Percentiles rank a stretch among this genome's conserved stretches.
Conservation (phyloP, 2,329 filamentous ascomycete genomes). For the Verticillium albo-atrum region DNA sequence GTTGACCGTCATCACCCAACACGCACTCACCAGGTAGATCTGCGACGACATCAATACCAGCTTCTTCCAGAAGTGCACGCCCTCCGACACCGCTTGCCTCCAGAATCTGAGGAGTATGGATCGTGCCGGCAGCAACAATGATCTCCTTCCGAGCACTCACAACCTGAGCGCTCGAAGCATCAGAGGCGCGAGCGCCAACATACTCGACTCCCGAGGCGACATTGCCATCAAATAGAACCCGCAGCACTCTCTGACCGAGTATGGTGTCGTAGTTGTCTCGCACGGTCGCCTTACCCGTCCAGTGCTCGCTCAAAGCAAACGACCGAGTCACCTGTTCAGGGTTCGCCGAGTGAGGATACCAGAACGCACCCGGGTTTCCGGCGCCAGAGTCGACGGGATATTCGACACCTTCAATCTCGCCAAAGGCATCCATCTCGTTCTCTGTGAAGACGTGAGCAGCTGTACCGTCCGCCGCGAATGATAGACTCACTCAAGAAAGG, state of each 20-base stretch:
- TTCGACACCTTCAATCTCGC: conserved; percentile 16
- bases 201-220: conserved; percentile 18
- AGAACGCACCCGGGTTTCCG: conserved; percentile 23
- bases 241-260: conserved; percentile 26
- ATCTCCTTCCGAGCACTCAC: conserved; percentile 28
- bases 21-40: conserved; percentile 47
- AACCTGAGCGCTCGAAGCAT: conserved; percentile 5
- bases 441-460: conserved; percentile 4
- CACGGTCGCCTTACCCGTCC: conserved; percentile 14
- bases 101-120: conserved; percentile 37
- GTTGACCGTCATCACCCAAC: not conserved
- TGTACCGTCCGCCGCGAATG: no score
- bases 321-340: conserved; percentile 19
- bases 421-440: conserved; percentile 15
- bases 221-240: conserved; percentile 31
- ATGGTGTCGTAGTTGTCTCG: conserved; percentile 15
- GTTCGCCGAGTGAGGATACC: conserved; percentile 25
- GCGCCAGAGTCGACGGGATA: conserved; percentile 18
- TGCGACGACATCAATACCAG: conserved; percentile 45
- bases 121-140: conserved; percentile 34
- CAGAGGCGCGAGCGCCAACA: conserved; percentile 10
- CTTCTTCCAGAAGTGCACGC: conserved; percentile 23
- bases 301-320: conserved; percentile 22
- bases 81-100: conserved; percentile 38
- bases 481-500: conserved; percentile 12